Conservation (phyloP, 2,329 filamentous ascomycete genomes). For the Aspergillus uvarum region DNA sequence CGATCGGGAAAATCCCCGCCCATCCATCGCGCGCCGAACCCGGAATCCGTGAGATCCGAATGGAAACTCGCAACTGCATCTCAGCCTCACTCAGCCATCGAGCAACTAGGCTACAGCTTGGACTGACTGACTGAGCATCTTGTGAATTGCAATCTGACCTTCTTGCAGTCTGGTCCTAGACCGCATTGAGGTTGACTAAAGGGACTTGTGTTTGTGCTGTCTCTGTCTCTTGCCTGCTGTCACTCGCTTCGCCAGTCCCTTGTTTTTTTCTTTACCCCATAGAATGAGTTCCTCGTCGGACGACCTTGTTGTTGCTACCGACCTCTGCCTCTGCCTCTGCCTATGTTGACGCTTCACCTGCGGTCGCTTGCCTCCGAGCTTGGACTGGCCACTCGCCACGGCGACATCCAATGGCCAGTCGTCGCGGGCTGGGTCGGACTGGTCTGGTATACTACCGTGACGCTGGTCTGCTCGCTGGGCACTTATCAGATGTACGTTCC, state of each 20-base stretch:
- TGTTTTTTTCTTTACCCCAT: conserved; percentile 4
- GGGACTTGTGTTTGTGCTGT: no score
- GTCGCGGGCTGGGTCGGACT: conserved; percentile 49
- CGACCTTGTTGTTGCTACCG: conserved; percentile 4
- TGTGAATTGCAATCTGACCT: not conserved
- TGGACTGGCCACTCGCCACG: conserved; percentile 29
- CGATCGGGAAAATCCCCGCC: not conserved
- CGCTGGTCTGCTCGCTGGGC: conserved; percentile 58
- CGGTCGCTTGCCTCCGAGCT: conserved; percentile 21
- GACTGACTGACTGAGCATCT: not conserved
- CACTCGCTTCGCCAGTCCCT: not conserved
- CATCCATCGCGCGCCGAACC: not conserved
- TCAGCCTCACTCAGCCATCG: not conserved
- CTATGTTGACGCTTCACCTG: conserved; percentile 33
- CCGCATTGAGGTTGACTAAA: not conserved
- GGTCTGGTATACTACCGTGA: conserved; percentile 58
- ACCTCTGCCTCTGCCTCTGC: conserved; percentile 13
- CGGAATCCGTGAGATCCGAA: conserved; percentile 11
- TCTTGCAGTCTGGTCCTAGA: not conserved
- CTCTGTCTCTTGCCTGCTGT: not conserved
- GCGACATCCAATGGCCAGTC: conserved; percentile 33
- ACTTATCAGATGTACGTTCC: conserved; percentile 56
- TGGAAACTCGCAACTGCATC: not conserved
- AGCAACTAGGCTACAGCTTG: not conserved
- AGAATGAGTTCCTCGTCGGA: conserved; percentile 19